Evolutionary conservation across 345 rosid genomes (phyloP).

Genomic region (Moricandia moricandioides): DNA sequence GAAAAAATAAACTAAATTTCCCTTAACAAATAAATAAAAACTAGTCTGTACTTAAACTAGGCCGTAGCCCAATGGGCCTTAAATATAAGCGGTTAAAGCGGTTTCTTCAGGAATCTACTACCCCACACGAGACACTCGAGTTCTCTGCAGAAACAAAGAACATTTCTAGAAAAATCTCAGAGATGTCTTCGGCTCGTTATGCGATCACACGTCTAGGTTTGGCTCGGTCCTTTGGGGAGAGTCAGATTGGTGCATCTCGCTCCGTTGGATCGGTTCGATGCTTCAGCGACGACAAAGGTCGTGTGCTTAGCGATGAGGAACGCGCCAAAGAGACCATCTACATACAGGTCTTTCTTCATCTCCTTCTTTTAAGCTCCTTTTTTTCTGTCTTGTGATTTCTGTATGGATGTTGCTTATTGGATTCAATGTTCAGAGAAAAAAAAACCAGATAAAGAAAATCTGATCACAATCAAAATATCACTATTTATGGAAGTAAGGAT

Average conservation of each 20-base stretch:
- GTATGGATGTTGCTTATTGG: constrained; percentile 9
- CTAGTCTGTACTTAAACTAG: neutral
- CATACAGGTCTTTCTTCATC: constrained; percentile 46
- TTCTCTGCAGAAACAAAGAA: neutral
- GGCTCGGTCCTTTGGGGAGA: constrained; percentile 46
- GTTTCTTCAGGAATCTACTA: neutral
- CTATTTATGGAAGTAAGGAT: neutral
- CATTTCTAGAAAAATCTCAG: constrained; percentile 6
- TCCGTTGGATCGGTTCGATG: constrained; percentile 53
- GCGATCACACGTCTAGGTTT: constrained; percentile 38
- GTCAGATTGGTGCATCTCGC: constrained; percentile 29
- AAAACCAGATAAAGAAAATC: neutral
- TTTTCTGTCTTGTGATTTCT: neutral
- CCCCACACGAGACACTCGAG: neutral
- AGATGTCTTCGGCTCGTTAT: constrained; percentile 48
- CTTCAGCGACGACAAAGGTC: constrained; percentile 68
- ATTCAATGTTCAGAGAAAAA: neutral
- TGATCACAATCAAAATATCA: neutral
- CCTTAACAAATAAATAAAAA: neutral
- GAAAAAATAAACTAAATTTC: neutral
- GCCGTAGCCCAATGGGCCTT: constrained; percentile 1
- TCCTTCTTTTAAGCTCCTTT: neutral
- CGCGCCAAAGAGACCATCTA: constrained; percentile 76
- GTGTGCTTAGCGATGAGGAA: constrained; percentile 81
- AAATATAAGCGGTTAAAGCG: neutral